Conservation (phyloP, 768 basidiomycete species). For the Mycena chlorophos region DNA sequence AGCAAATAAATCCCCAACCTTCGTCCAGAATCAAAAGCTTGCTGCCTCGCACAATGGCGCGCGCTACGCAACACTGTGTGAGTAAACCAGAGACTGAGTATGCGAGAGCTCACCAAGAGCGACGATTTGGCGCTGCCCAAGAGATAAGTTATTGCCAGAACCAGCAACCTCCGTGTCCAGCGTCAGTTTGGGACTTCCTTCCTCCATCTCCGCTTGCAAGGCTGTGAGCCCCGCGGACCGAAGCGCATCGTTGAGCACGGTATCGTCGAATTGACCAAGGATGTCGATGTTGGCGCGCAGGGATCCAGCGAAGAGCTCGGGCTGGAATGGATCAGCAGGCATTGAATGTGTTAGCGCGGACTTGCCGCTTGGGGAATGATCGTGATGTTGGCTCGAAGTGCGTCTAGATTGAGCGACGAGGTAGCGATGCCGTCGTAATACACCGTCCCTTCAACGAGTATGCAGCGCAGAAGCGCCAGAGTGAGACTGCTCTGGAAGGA, state of each 20-base stretch:
- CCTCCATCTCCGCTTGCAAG: constrained; percentile 34
- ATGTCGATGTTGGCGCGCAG: constrained; percentile 49
- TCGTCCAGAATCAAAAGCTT: constrained; percentile 20
- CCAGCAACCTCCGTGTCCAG: constrained; percentile 33
- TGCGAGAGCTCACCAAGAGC: constrained; percentile 36
- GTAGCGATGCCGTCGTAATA: constrained; percentile 56
- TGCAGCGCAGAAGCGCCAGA: constrained; percentile 56
- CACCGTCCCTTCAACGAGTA: constrained; percentile 56
- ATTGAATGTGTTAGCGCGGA: neutral
- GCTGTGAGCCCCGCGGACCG: constrained; percentile 33
- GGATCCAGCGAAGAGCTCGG: constrained; percentile 42
- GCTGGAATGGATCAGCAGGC: constrained; percentile 9
- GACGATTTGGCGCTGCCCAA: constrained; percentile 47
- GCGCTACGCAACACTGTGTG: neutral
- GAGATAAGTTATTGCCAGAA: constrained; percentile 32
- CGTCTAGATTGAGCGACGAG: constrained; percentile 52
- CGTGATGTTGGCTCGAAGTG: constrained; percentile 56
- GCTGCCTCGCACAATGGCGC: constrained; percentile 8
- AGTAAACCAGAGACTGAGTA: neutral
- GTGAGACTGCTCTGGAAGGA: constrained; percentile 50
- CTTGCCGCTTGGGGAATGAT: constrained; percentile 55
- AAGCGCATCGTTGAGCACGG: constrained; percentile 36
- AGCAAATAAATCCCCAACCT: neutral
- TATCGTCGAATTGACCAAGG: constrained; percentile 44
- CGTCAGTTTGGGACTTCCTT: constrained; percentile 19